Evolutionary conservation across 257 asterid genomes (phyloP), one percentile per base, ranked within the genome.

Genomic region (Solanum pinnatisectum): DNA sequence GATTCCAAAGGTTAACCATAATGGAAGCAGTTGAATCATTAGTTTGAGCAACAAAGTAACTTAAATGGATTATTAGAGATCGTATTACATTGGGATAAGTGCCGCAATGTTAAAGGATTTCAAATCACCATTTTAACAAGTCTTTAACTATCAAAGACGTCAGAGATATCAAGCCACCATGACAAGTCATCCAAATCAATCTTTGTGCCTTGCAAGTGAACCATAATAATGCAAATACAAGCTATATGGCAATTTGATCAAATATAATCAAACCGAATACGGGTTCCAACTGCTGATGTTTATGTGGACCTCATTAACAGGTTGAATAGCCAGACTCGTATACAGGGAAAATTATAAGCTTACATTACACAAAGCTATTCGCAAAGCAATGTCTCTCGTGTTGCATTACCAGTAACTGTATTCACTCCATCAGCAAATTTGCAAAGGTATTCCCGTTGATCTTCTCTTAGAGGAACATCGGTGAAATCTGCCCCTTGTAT

Each of bases 401-500:
- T 96, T 77, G 96, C 99, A 85, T 96, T 97, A 13, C 99, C 98
- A 0, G 99, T 97, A 14, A 91, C 93, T 25, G 98, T 88, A 88
- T 97, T 96, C 89, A 92, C 93, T 91, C 99, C 99, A 25, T 93
- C 95, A 6, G 98, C 99, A 32, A 93, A 88, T 91, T 94, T 96
- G 88, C 99, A 97, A 44, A 97, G 99, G 90, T 95, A 97, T 87
- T 86, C 95, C 36, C 96, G 93, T 89, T 97, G 99, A 89, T 97
- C 99, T 1, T 95, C 99, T 89, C 99, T 94, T 87, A 96, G 85
- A n/a, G 99, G 98, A 87, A 97, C 99, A 87, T 97, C 99, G 3
- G 99, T 97, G 89, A 97, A 97, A 83, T 97, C 99, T 92, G 99
- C 98, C 3, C 99, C 99, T 3, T 96, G 92, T 88, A 96, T 97